Conservation (phyloP, 106 monocot genomes). For the Iris macrosiphon region DNA sequence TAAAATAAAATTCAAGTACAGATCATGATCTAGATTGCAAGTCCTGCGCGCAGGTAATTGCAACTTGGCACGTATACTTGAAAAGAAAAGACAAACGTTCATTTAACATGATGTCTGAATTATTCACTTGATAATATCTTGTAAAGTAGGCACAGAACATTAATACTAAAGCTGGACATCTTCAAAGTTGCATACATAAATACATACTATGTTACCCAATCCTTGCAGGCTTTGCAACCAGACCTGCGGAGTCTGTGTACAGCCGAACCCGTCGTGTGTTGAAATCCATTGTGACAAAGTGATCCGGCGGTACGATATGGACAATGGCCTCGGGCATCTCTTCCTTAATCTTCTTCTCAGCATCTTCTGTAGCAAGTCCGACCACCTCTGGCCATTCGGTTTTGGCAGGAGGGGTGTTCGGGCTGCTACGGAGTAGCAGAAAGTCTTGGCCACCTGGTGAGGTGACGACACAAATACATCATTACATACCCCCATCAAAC, state of each 20-base stretch:
- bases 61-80: too few relatives aligned
- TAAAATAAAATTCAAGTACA: too few relatives aligned
- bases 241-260: slow-evolving; percentile 4
- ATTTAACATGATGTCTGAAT: too few relatives aligned
- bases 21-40: too few relatives aligned
- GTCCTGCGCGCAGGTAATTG: too few relatives aligned
- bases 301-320: slow-evolving; percentile 6
- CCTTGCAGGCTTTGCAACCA: slow-evolving; percentile 1
- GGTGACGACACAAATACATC: background rate
- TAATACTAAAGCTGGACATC: too few relatives aligned
- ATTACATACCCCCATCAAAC: background rate
- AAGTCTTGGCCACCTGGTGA: background rate
- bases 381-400: slow-evolving; percentile 21
- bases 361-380: slow-evolving; percentile 10
- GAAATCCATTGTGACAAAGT: slow-evolving; percentile 19
- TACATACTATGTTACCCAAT: background rate
- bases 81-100: too few relatives aligned
- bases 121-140: too few relatives aligned
- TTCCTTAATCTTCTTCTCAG: slow-evolving; percentile 19
- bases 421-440: background rate
- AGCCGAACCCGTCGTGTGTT: slow-evolving; percentile 4
- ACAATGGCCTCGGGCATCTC: slow-evolving; percentile 1
- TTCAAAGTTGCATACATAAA: too few relatives aligned
- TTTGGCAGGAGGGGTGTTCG: background rate
- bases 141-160: too few relatives aligned